Base-by-base conservation (phyloP, 768 basidiomycete species). In the Tremella yokohamensis region DNA sequence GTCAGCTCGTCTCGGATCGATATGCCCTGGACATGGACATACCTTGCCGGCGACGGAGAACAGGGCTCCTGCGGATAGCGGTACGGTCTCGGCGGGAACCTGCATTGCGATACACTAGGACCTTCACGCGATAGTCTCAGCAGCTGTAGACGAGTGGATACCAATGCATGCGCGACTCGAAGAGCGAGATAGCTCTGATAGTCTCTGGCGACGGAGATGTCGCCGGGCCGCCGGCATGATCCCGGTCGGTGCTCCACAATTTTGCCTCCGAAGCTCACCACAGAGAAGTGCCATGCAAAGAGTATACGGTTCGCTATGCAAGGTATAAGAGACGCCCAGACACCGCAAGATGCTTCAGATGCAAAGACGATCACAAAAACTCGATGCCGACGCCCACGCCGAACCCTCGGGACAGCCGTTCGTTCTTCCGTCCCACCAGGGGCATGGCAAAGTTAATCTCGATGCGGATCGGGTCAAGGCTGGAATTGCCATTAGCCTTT, bases 401-500 rank as follows among this genome's bases (percentile, higher is more conserved):
- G n/a, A 76, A 62, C 11, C 75, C 75, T 39, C 75, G 47, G 4
- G 71, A 62, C 51, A 68, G 57, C 15, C 71, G 54, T 45, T 76
- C 75, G 0, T 70, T 70, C 52, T 68, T 73, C 22, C 75, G 56
- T 2, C 67, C 75, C 8, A 76, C 61, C 6, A 76, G 44, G 9
- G 75, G 75, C 62, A 76, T 64, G 8, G 71, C 59, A 42, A 76
- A 72, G 57, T 74, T 76, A 52, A 76, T 37, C 39, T 76, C 75
- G 18, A 74, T 62, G 18, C 75, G 61, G 6, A 74, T 61, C 7
- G 73, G 73, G 25, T 73, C 73, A 0, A 76, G 61, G n/a, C 72
- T 66, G 52, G 11, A n/a, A 22, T 9, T n/a, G 50, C 34, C 20
- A 18, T 55, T 19, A 58, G 52, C 49, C 49, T 3, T 29, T 50